These are phyloP conservation scores for Arthroderma sp. DNA, from an alignment of 2,329 filamentous ascomycete species.

Conservation along the genomic window DNA sequence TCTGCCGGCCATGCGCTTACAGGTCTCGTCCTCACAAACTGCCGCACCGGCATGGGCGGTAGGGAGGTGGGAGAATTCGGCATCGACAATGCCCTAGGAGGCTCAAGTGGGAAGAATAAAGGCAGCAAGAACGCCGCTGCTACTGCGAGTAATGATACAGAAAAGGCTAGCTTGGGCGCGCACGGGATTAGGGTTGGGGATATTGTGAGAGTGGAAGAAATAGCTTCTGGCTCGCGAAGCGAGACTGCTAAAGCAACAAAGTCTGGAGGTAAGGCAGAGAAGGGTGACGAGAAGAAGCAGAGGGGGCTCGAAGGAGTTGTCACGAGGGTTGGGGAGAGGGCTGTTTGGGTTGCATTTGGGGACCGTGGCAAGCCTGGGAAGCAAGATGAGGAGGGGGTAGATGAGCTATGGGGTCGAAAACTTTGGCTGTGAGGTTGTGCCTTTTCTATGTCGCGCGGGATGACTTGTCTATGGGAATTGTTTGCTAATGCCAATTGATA, in stretches of 20 bases:
- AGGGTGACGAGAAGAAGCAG: constrained; percentile 19
- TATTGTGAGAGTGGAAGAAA: constrained; percentile 33
- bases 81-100: constrained; percentile 50
- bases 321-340: constrained; percentile 30
- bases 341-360: constrained; percentile 33
- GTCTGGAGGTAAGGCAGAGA: constrained; percentile 20
- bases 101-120: constrained; percentile 5
- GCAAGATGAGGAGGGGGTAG: constrained; percentile 30
- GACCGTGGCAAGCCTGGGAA: constrained; percentile 24
- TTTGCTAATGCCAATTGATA: constrained; percentile 6
- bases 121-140: constrained; percentile 5
- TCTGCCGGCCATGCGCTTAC: constrained; percentile 29
- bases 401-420: constrained; percentile 42
- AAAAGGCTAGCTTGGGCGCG: constrained; percentile 22
- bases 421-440: constrained; percentile 46
- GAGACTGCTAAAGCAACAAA: constrained; percentile 11
- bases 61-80: constrained; percentile 73
- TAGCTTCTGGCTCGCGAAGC: constrained; percentile 13
- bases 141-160: constrained; percentile 21
- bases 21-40: constrained; percentile 52
- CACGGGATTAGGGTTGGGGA: constrained; percentile 37
- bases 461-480: background rate
- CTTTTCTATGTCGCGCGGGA: background rate
- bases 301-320: constrained; percentile 34
- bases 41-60: constrained; percentile 83